Percentiles rank a stretch among this genome's conserved stretches.
Evolutionary conservation across 1,284 basidiomycete genomes (phyloP).

Genomic region (Boletus austroedulis): DNA sequence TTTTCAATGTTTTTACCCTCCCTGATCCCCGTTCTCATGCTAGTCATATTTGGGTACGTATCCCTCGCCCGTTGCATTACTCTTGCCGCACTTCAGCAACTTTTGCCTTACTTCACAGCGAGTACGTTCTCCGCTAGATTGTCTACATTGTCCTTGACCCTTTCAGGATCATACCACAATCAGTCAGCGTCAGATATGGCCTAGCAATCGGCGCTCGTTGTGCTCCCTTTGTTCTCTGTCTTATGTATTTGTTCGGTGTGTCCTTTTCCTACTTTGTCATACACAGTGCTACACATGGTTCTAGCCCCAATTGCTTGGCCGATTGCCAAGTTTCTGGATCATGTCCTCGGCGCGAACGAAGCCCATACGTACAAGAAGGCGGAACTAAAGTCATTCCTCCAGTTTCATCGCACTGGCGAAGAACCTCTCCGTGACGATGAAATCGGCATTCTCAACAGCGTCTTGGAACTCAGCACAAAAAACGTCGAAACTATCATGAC

Average conservation of each 20-base stretch:
- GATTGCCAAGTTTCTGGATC: slow-evolving; percentile 84
- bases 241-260: slow-evolving; percentile 81
- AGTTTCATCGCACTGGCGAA: slow-evolving; percentile 84
- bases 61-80: too few relatives aligned
- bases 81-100: neutral
- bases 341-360: slow-evolving; percentile 69
- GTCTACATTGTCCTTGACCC: neutral
- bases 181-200: slow-evolving; percentile 86
- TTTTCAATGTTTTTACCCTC: neutral
- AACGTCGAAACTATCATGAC: slow-evolving; percentile 87
- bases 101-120: slow-evolving; percentile 36
- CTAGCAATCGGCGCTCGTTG: slow-evolving; percentile 86
- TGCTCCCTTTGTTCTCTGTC: slow-evolving; percentile 71
- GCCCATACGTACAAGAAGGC: slow-evolving; percentile 86
- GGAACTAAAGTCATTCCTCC: slow-evolving; percentile 89
- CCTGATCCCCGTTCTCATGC: neutral
- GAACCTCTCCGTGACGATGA: slow-evolving; percentile 88
- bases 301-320: slow-evolving; percentile 84
- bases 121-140: slow-evolving; percentile 37
- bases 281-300: neutral
- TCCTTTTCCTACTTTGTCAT: neutral
- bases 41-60: slow-evolving; percentile 79
- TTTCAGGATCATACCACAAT: slow-evolving; percentile 83
- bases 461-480: slow-evolving; percentile 83
- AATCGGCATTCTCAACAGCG: slow-evolving; percentile 85